Evolutionary conservation across 2,329 filamentous ascomycete genomes (phyloP).

Genomic region (Cercospora zeina): DNA sequence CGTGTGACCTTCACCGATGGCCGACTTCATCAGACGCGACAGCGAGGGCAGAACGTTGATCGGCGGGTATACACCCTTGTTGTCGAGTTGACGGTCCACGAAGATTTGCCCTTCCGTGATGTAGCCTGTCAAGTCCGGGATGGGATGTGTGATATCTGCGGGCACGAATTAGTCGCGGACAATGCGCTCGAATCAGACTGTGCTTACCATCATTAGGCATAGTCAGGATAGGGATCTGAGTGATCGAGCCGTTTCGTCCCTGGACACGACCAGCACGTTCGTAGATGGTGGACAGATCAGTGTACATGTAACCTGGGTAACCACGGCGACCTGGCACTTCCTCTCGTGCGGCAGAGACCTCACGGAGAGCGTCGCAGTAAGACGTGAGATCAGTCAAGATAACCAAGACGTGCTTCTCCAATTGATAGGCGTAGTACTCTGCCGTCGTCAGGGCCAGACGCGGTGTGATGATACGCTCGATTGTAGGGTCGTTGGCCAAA

Average conservation of each 20-base stretch:
- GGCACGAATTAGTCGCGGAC: conserved; percentile 17
- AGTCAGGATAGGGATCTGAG: conserved; percentile 96
- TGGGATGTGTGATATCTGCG: conserved; percentile 91
- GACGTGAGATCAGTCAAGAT: conserved; percentile 97
- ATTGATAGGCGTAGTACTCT: conserved; percentile 99
- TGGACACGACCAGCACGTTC: conserved; percentile 97
- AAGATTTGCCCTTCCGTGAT: conserved; percentile 99
- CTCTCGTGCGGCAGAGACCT: conserved; percentile 96
- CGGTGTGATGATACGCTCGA: conserved; percentile 99
- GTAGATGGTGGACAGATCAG: conserved; percentile 99
- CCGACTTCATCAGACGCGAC: conserved; percentile 99
- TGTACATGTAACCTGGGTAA: conserved; percentile 99
- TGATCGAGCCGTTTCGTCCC: conserved; percentile 97
- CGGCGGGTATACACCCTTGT: conserved; percentile 96
- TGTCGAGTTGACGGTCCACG: conserved; percentile 87
- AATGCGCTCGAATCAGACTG: background rate
- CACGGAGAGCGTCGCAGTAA: conserved; percentile 97
- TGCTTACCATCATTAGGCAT: conserved; percentile 91
- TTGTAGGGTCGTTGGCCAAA: conserved; percentile 97
- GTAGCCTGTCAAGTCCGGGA: conserved; percentile 97
- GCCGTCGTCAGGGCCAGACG: conserved; percentile 96
- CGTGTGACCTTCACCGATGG: conserved; percentile 95
- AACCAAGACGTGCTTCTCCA: conserved; percentile 99
- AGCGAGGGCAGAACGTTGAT: conserved; percentile 98
- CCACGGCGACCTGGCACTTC: conserved; percentile 98